Conservation (phyloP, 495 filamentous ascomycete genomes). For the Xylaria bambusicola region DNA sequence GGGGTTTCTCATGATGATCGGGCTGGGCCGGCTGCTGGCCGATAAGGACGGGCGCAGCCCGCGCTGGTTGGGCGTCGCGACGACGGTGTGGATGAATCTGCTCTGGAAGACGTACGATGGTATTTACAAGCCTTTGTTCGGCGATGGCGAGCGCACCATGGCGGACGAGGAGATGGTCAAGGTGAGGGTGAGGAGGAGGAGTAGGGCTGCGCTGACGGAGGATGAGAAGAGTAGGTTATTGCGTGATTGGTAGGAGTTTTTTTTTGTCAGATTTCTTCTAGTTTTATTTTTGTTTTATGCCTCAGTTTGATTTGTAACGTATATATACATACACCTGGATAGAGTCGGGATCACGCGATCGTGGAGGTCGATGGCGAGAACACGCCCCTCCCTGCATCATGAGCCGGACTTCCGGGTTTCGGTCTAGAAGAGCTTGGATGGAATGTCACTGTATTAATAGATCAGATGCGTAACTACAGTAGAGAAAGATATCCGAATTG, state of each 20-base stretch:
- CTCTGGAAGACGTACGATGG: conserved; percentile 79
- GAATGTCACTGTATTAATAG: too few relatives aligned
- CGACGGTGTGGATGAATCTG: conserved; percentile 48
- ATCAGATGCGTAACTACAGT: too few relatives aligned
- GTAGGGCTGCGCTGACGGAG: too few relatives aligned
- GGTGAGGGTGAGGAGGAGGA: conserved; percentile 8
- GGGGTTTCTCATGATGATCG: conserved; percentile 51
- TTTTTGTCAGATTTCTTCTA: too few relatives aligned
- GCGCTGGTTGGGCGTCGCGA: conserved; percentile 59
- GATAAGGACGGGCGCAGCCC: conserved; percentile 68
- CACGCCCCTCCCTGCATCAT: background rate
- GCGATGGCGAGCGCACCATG: conserved; percentile 83
- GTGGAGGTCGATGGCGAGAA: conserved; percentile 14
- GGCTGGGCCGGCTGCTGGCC: conserved; percentile 48
- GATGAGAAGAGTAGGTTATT: conserved; percentile 9
- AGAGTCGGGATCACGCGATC: conserved; percentile 12
- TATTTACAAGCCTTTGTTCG: conserved; percentile 67
- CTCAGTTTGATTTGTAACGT: conserved; percentile 17
- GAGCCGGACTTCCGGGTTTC: background rate
- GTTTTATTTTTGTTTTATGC: too few relatives aligned
- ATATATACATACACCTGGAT: background rate
- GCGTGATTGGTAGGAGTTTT: conserved; percentile 15
- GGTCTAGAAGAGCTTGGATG: too few relatives aligned
- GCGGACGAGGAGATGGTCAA: conserved; percentile 21
- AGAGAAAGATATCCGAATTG: too few relatives aligned